Conservation (phyloP, 2,329 filamentous ascomycete genomes). For the Penicillium sp. region DNA sequence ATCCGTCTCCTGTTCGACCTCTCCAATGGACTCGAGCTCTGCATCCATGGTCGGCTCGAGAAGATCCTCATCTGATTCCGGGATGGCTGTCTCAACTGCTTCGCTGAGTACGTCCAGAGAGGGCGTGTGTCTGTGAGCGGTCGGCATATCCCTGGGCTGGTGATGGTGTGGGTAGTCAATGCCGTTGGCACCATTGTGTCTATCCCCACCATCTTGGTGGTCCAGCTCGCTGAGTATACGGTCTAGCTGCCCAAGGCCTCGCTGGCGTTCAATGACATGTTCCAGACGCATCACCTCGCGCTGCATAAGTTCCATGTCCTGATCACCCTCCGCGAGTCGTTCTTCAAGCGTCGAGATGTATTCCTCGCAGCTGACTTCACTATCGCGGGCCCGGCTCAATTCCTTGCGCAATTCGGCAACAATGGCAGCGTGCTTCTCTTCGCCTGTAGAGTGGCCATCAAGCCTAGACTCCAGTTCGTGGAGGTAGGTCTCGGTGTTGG, state of each 20-base stretch:
- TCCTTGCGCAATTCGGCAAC: conserved; percentile 88
- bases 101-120: conserved; percentile 45
- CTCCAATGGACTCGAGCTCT: conserved; percentile 23
- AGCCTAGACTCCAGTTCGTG: conserved; percentile 88
- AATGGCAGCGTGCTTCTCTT: conserved; percentile 86
- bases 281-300: conserved; percentile 92
- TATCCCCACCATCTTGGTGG: conserved; percentile 54
- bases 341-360: conserved; percentile 98
- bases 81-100: conserved; percentile 46
- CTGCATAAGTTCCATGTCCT: conserved; percentile 95
- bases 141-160: conserved; percentile 18
- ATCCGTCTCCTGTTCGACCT: conserved; percentile 20
- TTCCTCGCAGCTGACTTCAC: conserved; percentile 85
- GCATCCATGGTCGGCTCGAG: conserved; percentile 33
- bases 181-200: conserved; percentile 19
- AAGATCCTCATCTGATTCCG: conserved; percentile 44
- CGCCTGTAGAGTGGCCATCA: conserved; percentile 83
- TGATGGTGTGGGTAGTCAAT: conserved; percentile 12
- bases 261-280: conserved; percentile 90
- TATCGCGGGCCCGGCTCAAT: conserved; percentile 80
- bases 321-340: conserved; percentile 89
- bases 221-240: conserved; percentile 89
- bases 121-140: conserved; percentile 32
- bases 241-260: conserved; percentile 91
- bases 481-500: conserved; percentile 87